Percentiles rank a stretch among this genome's conserved stretches.
phyloP scores from a whole-genome alignment of 1,284 basidiomycete species.

The Cryptococcus sp. region DNA sequence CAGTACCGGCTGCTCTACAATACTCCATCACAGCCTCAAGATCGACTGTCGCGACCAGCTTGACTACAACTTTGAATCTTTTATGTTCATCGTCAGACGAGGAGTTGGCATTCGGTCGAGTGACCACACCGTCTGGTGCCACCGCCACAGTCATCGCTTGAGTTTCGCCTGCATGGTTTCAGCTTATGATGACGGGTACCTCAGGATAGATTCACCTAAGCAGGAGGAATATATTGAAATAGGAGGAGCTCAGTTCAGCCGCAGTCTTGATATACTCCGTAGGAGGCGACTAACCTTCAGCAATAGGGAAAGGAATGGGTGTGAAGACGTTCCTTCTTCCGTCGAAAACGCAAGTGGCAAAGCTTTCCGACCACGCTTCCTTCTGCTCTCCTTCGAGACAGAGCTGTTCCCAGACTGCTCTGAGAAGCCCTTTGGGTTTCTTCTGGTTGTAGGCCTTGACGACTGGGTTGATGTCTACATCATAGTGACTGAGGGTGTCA shows the following conservation, averaged over 20 bases:
- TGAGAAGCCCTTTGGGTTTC: conserved; percentile 38
- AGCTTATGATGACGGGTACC: neutral
- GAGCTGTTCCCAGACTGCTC: conserved; percentile 32
- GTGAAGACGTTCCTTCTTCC: conserved; percentile 41
- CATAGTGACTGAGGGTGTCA: conserved; percentile 34
- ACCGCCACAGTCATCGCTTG: conserved; percentile 28
- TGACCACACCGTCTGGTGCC: conserved; percentile 26
- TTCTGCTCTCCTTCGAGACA: conserved; percentile 14
- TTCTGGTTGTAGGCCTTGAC: conserved; percentile 29
- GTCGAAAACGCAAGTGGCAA: conserved; percentile 33
- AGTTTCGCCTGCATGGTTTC: conserved; percentile 20
- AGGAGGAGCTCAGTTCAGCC: conserved; percentile 17
- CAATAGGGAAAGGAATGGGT: conserved; percentile 22
- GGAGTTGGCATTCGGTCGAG: conserved; percentile 10
- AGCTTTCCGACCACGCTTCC: conserved; percentile 3
- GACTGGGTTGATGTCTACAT: conserved; percentile 42
- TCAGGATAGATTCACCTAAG: neutral
- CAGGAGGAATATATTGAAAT: neutral
- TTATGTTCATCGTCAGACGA: conserved; percentile 30
- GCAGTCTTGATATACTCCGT: neutral
- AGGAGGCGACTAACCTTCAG: conserved; percentile 9
- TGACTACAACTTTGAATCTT: conserved; percentile 42
- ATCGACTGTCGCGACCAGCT: conserved; percentile 32
- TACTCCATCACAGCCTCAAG: conserved; percentile 37
- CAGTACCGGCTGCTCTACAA: conserved; percentile 31